Percentiles rank a stretch among this genome's conserved stretches.
These are phyloP conservation scores for Triglochin maritima DNA, from an alignment of 106 monocot genomes.

Conservation along the genomic window DNA sequence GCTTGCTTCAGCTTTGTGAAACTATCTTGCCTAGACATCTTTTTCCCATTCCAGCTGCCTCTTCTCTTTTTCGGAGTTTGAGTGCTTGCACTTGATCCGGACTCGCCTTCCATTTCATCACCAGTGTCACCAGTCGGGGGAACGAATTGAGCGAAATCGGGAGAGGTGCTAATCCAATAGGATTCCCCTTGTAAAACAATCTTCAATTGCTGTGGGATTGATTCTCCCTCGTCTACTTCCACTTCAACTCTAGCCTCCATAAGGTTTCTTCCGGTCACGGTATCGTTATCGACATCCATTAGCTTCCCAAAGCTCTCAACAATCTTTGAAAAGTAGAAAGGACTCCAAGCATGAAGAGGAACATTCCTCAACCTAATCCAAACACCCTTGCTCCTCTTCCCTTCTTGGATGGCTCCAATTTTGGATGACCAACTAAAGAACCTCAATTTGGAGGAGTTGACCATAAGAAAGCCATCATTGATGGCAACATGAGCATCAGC, in stretches of 20 bases:
- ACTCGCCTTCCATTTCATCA: background rate
- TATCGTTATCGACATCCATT: constrained; percentile 3
- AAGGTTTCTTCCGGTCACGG: background rate
- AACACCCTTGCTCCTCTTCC: background rate
- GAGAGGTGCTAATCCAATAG: background rate
- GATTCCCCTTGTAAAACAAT: background rate
- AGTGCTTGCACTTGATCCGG: too few species aligned
- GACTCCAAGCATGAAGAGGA: constrained; percentile 1
- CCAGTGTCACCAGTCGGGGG: background rate
- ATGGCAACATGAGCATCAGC: background rate
- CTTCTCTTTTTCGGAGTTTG: too few species aligned
- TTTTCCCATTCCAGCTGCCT: too few species aligned
- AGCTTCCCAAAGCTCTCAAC: constrained; percentile 1
- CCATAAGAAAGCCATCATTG: background rate
- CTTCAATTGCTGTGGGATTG: background rate
- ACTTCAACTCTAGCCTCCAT: constrained; percentile 5
- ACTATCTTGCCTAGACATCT: too few species aligned
- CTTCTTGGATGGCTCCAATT: background rate
- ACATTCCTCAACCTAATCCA: constrained; percentile 2
- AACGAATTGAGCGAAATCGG: background rate
- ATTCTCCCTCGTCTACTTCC: background rate
- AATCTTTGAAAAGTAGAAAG: constrained; percentile 2
- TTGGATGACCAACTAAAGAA: background rate
- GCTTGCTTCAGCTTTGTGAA: too few species aligned
- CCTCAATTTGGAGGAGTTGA: background rate